Percentiles rank a stretch among this genome's conserved stretches.
phyloP scores from a whole-genome alignment of 108 stramenopile genomes.

The Cyclotella atomus region DNA sequence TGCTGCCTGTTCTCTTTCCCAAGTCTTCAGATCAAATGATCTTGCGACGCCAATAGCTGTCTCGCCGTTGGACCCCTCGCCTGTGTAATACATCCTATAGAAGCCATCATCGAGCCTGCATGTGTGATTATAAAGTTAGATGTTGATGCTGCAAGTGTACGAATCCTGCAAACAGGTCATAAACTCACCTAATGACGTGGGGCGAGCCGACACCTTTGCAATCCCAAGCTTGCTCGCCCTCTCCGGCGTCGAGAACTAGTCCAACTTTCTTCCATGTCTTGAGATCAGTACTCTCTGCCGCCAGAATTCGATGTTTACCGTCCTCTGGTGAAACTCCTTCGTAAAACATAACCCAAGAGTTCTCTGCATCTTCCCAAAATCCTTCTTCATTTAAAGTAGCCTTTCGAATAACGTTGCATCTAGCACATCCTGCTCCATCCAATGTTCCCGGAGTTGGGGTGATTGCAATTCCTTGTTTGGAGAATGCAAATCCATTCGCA shows the following conservation, averaged over 20 bases:
- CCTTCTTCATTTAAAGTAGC: conserved; percentile 56
- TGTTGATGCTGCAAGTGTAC: too few relatives aligned
- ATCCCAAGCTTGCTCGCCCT: conserved; percentile 70
- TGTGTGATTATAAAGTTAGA: background rate
- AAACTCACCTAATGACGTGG: conserved; percentile 69
- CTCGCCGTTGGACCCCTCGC: conserved; percentile 66
- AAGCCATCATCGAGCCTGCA: conserved; percentile 80
- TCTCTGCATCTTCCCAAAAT: conserved; percentile 54
- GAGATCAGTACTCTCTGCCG: conserved; percentile 73
- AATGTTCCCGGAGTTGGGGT: conserved; percentile 62
- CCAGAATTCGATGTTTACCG: conserved; percentile 78
- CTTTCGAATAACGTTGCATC: conserved; percentile 74
- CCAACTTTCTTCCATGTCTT: conserved; percentile 76
- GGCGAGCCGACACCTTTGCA: conserved; percentile 80
- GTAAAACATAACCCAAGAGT: conserved; percentile 77
- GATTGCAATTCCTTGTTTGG: conserved; percentile 73
- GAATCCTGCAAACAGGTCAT: too few relatives aligned
- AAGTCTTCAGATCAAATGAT: conserved; percentile 30
- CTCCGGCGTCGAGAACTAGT: conserved; percentile 75
- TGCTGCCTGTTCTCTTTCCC: conserved; percentile 47
- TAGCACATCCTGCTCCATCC: conserved; percentile 81
- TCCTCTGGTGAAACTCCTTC: conserved; percentile 79
- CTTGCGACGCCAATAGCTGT: conserved; percentile 87
- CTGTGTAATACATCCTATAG: conserved; percentile 91
- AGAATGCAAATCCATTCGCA: conserved; percentile 85